A percentile compares a stretch with the other conserved stretches of the same genome.
Conservation (phyloP, 108 stramenopile species). For the Skeletonema grethae region DNA sequence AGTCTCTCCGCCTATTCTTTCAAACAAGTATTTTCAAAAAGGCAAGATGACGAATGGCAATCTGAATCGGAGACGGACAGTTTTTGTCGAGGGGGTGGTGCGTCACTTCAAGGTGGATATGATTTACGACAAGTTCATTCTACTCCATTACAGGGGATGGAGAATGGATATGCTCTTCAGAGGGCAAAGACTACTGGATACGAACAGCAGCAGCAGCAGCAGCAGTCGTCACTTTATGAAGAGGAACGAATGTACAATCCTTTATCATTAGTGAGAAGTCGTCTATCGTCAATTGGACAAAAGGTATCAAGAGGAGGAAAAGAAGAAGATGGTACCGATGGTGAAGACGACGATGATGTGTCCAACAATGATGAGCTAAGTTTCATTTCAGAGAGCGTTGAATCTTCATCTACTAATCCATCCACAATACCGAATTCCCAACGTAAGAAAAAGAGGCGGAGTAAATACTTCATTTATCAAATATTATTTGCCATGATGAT, state of each 20-base stretch:
- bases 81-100: not conserved
- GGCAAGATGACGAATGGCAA: not conserved
- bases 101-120: not conserved
- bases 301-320: not conserved
- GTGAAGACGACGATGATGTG: not conserved
- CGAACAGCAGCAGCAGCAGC: not conserved
- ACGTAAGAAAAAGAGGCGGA: not conserved
- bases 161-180: not conserved
- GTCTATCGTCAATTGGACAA: not conserved
- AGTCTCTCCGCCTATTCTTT: not conserved
- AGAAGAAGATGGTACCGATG: not conserved
- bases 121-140: not conserved
- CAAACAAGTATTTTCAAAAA: not conserved
- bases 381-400: not conserved
- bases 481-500: not conserved
- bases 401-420: not conserved
- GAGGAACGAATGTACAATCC: not conserved
- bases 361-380: not conserved
- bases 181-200: slow-evolving; percentile 2
- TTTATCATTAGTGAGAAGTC: not conserved
- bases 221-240: not conserved
- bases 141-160: not conserved
- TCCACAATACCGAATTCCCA: not conserved
- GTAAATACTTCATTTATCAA: not conserved
- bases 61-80: not conserved